phyloP scores from a whole-genome alignment of 176 grass and related monocot genomes.

The Carex kokanica region DNA sequence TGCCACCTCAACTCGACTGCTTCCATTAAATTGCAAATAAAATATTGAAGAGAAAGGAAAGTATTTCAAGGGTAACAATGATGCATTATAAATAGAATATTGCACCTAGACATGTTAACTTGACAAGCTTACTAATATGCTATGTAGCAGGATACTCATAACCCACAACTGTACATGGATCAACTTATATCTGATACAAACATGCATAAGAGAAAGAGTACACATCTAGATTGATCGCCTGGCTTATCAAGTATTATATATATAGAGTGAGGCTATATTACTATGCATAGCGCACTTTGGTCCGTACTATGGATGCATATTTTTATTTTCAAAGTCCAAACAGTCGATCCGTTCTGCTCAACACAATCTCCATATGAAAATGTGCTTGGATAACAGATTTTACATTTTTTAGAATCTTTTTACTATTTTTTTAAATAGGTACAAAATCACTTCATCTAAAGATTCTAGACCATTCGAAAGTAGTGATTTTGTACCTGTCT shows the following conservation, averaged over 20 bases:
- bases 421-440: too few species aligned
- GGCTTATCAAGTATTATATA: neutral
- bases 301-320: too few species aligned
- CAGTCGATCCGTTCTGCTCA: too few species aligned
- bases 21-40: conserved; percentile 38
- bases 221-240: neutral
- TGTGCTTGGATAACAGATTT: too few species aligned
- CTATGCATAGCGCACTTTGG: too few species aligned
- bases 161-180: neutral
- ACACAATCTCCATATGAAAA: too few species aligned
- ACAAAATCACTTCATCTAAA: too few species aligned
- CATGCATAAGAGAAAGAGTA: neutral
- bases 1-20: conserved; percentile 78
- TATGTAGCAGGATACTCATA: neutral
- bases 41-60: neutral
- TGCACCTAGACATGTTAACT: neutral
- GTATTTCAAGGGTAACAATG: neutral
- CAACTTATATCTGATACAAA: neutral
- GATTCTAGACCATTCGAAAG: too few species aligned
- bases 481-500: too few species aligned
- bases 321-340: too few species aligned
- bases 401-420: too few species aligned
- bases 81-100: conserved; percentile 1
- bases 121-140: neutral
- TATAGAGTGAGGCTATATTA: too few species aligned